These are phyloP conservation scores for Lomentospora prolificans DNA, from an alignment of 2,329 filamentous ascomycete species.

Conservation along the genomic window DNA sequence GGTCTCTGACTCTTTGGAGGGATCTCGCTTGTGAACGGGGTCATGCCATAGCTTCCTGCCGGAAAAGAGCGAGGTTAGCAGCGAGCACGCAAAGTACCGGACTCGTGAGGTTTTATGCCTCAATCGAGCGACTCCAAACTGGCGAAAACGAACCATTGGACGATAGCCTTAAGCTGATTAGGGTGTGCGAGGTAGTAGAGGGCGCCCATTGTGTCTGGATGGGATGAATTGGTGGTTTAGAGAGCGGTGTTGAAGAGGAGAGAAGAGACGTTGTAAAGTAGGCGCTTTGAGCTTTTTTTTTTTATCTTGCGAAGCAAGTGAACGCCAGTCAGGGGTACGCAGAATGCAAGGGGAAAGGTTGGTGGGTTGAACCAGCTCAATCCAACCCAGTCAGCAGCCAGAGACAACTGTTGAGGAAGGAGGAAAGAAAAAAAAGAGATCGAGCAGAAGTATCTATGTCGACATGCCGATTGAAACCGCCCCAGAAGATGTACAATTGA, in stretches of 20 bases:
- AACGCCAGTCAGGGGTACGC: neutral
- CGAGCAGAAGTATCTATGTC: neutral
- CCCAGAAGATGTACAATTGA: neutral
- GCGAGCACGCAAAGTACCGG: neutral
- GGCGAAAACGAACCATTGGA: slow-evolving; percentile 64
- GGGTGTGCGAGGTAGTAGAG: slow-evolving; percentile 70
- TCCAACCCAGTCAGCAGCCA: too few relatives aligned
- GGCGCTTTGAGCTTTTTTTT: neutral
- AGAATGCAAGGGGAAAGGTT: neutral
- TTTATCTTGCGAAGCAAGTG: neutral
- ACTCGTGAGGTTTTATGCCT: slow-evolving; percentile 4
- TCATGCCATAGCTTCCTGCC: slow-evolving; percentile 93
- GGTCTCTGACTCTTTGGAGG: slow-evolving; percentile 61
- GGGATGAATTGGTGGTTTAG: neutral
- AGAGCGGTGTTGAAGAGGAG: neutral
- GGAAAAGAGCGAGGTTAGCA: slow-evolving; percentile 1
- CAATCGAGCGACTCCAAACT: neutral
- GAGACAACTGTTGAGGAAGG: too few relatives aligned
- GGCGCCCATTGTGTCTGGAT: slow-evolving; percentile 42
- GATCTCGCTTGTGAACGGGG: slow-evolving; percentile 75
- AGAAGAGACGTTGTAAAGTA: neutral
- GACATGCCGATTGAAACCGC: slow-evolving; percentile 1
- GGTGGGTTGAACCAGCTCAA: too few relatives aligned
- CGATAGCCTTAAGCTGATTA: slow-evolving; percentile 66
- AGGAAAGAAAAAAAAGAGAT: neutral